A percentile compares a stretch with the other conserved stretches of the same genome.
These are phyloP conservation scores for Podospora fimiseda DNA, from an alignment of 495 filamentous ascomycete species.

Conservation along the genomic window DNA sequence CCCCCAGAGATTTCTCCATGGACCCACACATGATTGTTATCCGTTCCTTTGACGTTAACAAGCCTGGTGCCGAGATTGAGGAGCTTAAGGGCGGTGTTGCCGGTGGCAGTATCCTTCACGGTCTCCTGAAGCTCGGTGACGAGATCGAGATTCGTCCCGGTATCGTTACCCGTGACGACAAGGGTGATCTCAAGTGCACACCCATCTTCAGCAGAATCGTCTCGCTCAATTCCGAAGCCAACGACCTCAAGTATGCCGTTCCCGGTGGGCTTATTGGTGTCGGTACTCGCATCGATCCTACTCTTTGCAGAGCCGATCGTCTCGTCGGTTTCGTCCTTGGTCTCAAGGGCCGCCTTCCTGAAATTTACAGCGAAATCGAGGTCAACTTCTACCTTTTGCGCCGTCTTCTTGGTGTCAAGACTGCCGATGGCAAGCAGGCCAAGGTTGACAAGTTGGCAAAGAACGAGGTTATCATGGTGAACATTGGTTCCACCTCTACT, in stretches of 20 bases:
- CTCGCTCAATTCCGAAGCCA: slow-evolving; percentile 92
- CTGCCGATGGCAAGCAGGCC: slow-evolving; percentile 95
- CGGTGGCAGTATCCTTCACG: slow-evolving; percentile 91
- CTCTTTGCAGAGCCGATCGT: slow-evolving; percentile 96
- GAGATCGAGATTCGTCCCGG: slow-evolving; percentile 98
- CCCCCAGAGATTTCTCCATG: slow-evolving; percentile 77
- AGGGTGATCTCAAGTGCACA: slow-evolving; percentile 89
- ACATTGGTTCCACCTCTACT: slow-evolving; percentile 94
- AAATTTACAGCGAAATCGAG: slow-evolving; percentile 95
- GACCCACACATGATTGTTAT: slow-evolving; percentile 98
- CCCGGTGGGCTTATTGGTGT: slow-evolving; percentile 96
- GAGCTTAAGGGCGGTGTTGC: slow-evolving; percentile 98
- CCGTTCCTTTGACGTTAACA: slow-evolving; percentile 98
- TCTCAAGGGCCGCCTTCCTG: slow-evolving; percentile 81
- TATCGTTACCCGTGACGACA: slow-evolving; percentile 87
- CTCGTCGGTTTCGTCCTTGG: slow-evolving; percentile 97
- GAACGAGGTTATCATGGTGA: slow-evolving; percentile 99
- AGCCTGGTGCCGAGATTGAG: slow-evolving; percentile 98
- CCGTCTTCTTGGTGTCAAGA: slow-evolving; percentile 90
- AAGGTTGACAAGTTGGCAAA: slow-evolving; percentile 97
- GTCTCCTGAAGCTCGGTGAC: slow-evolving; percentile 90
- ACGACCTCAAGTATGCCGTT: slow-evolving; percentile 95
- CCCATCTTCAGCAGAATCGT: slow-evolving; percentile 95
- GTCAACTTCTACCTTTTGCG: slow-evolving; percentile 98
- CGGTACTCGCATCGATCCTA: slow-evolving; percentile 93